Conservation (phyloP, 2,329 filamentous ascomycete species). For the Aspergillus hiratsukae region DNA sequence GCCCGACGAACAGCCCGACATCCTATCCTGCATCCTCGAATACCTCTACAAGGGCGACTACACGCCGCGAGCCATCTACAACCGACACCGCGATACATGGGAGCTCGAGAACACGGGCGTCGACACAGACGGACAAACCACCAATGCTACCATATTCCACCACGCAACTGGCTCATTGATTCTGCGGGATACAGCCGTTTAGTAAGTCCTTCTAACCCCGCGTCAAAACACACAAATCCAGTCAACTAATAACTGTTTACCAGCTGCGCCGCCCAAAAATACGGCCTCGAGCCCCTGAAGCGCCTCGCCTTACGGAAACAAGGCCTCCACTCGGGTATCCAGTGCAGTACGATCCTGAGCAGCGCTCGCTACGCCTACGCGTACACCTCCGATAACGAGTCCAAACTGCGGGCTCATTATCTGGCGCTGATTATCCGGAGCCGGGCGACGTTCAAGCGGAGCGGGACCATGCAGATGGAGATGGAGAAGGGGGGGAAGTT, state of each 20-base stretch:
- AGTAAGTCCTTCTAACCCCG: constrained; percentile 43
- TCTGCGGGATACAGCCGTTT: constrained; percentile 84
- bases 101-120: constrained; percentile 64
- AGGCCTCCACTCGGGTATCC: constrained; percentile 77
- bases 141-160: constrained; percentile 66
- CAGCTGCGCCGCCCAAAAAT: constrained; percentile 75
- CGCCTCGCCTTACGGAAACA: constrained; percentile 82
- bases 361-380: constrained; percentile 88
- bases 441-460: constrained; percentile 83
- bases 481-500: constrained; percentile 84
- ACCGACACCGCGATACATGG: constrained; percentile 76
- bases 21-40: constrained; percentile 85
- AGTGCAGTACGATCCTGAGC: constrained; percentile 76
- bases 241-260: neutral
- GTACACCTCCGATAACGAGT: constrained; percentile 84
- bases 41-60: constrained; percentile 95
- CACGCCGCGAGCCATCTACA: constrained; percentile 75
- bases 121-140: constrained; percentile 36
- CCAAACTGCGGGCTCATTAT: constrained; percentile 86
- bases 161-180: constrained; percentile 62
- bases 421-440: constrained; percentile 87
- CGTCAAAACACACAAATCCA: neutral
- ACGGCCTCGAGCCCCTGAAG: constrained; percentile 79
- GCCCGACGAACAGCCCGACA: constrained; percentile 80
- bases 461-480: constrained; percentile 91